Evolutionary conservation across 345 rosid species (phyloP).

Genomic region (Rhizophora mangle): DNA sequence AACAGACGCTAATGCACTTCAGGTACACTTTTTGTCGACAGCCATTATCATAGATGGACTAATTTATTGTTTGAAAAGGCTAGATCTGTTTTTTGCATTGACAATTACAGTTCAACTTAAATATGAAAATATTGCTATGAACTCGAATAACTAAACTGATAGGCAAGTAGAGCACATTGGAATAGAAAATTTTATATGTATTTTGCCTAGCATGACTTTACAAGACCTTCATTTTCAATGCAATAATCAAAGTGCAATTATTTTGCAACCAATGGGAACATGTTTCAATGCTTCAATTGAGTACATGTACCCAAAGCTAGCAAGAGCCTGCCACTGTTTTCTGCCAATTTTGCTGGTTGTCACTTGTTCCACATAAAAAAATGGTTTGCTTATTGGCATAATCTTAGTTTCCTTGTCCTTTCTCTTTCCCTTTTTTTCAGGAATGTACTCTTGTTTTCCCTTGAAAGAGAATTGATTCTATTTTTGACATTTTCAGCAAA

Average conservation of each 20-base stretch:
- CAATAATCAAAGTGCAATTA: too few species aligned
- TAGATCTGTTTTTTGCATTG: not conserved
- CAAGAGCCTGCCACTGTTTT: too few species aligned
- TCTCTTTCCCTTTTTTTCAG: not conserved
- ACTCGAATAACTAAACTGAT: too few species aligned
- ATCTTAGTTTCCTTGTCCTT: not conserved
- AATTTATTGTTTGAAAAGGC: not conserved
- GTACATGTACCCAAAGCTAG: too few species aligned
- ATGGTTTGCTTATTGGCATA: not conserved
- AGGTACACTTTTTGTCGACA: slow-evolving; percentile 16
- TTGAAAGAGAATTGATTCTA: not conserved
- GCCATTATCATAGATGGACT: not conserved
- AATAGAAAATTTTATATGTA: too few species aligned
- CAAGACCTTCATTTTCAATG: too few species aligned
- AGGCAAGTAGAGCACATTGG: too few species aligned
- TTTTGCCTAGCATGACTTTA: too few species aligned
- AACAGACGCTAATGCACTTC: slow-evolving; percentile 34
- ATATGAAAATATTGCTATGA: too few species aligned
- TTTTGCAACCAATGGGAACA: too few species aligned
- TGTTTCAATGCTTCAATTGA: too few species aligned
- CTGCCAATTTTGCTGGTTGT: not conserved
- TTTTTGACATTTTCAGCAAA: slow-evolving; percentile 17
- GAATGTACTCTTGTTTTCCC: not conserved
- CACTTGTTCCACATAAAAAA: not conserved
- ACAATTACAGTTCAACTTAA: too few species aligned